These are phyloP conservation scores for Salix caprea DNA, from an alignment of 345 rosid genomes.

Conservation along the genomic window DNA sequence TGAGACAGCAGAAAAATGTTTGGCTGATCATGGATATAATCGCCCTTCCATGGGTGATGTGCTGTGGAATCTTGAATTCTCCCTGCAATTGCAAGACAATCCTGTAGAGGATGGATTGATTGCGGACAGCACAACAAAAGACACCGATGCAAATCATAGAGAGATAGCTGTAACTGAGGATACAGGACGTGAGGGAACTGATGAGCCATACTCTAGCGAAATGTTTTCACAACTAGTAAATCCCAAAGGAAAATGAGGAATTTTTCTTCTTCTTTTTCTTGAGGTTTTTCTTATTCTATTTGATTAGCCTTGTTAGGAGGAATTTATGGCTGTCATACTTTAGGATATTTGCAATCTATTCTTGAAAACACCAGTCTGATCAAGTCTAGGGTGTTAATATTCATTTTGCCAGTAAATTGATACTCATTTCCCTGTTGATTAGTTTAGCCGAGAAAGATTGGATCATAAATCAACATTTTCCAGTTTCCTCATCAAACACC, in stretches of 20 bases:
- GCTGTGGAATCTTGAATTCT: constrained; percentile 30
- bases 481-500: not conserved
- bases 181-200: constrained; percentile 16
- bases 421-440: too few species aligned
- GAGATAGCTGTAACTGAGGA: constrained; percentile 19
- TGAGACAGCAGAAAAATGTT: constrained; percentile 25
- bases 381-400: not conserved
- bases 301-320: not conserved
- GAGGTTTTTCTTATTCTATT: not conserved
- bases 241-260: constrained; percentile 39
- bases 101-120: constrained; percentile 18
- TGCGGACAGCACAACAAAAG: constrained; percentile 7
- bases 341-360: not conserved
- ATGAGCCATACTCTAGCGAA: not conserved
- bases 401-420: not conserved
- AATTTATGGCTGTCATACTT: not conserved
- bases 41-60: constrained; percentile 35
- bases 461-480: not conserved
- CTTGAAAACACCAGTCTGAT: not conserved
- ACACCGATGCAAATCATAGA: constrained; percentile 6
- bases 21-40: constrained; percentile 18
- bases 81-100: constrained; percentile 25
- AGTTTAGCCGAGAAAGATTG: not conserved
- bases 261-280: not conserved
- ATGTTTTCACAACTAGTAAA: constrained; percentile 38